Percentiles rank a stretch among this genome's conserved stretches.
Evolutionary conservation across 1,284 basidiomycete species (phyloP).

Genomic region (Marasmius tenuissimus): DNA sequence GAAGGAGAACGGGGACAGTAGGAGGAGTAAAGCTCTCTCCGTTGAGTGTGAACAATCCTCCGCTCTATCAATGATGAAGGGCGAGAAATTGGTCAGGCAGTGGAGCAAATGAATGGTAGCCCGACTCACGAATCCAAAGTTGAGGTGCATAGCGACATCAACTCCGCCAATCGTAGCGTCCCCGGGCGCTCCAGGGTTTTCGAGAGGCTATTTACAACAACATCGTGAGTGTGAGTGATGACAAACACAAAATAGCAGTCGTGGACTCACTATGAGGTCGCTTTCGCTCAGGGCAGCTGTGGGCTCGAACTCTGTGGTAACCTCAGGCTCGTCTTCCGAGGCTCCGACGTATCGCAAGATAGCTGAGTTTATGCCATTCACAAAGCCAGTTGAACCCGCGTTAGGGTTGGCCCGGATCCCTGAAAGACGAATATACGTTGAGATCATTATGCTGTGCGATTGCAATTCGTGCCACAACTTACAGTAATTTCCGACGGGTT

Average conservation of each 20-base stretch:
- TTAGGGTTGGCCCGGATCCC: conserved; percentile 28
- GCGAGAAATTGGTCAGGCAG: conserved; percentile 22
- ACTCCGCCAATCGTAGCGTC: conserved; percentile 28
- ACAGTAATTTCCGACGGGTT: conserved; percentile 36
- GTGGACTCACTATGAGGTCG: conserved; percentile 7
- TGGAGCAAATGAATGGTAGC: conserved; percentile 20
- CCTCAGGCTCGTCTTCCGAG: conserved; percentile 30
- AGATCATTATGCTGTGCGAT: neutral
- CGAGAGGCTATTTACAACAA: conserved; percentile 30
- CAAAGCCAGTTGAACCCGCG: conserved; percentile 19
- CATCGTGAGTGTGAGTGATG: conserved; percentile 25
- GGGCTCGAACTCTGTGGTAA: too few species aligned
- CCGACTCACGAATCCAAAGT: neutral
- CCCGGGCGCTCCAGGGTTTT: conserved; percentile 31
- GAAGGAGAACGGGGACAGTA: conserved; percentile 15
- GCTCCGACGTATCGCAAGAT: conserved; percentile 47
- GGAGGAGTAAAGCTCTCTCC: conserved; percentile 8
- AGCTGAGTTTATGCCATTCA: conserved; percentile 34
- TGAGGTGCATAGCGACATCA: conserved; percentile 21
- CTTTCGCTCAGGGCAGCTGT: conserved; percentile 16
- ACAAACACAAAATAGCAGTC: neutral
- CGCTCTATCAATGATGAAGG: neutral
- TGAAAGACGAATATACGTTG: neutral
- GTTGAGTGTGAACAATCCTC: conserved; percentile 11
- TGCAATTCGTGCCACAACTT: neutral